Percentiles rank a stretch among this genome's conserved stretches.
Evolutionary conservation across 2,329 filamentous ascomycete species (phyloP).

Genomic region (Geosmithia flava): DNA sequence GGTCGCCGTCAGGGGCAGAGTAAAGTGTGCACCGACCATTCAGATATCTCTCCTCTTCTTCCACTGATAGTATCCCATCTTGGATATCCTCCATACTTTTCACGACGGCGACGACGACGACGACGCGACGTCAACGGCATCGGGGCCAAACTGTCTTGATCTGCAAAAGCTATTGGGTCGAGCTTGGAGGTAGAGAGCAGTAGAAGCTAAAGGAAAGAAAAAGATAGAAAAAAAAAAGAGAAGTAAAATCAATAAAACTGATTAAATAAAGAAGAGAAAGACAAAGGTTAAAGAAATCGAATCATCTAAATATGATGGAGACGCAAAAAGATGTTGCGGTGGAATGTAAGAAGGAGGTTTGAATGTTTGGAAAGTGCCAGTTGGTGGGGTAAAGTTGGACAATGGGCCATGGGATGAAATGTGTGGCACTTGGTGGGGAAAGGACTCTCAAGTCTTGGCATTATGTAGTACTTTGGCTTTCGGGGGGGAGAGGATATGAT

Average conservation of each 20-base stretch:
- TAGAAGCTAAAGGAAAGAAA: background rate
- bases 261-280: background rate
- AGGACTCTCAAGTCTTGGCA: background rate
- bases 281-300: background rate
- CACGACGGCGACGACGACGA: conserved; percentile 8
- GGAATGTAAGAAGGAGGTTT: background rate
- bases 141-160: conserved; percentile 11
- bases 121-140: conserved; percentile 19
- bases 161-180: too few relatives aligned
- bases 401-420: background rate
- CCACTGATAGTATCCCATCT: conserved; percentile 46
- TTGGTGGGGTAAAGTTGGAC: background rate
- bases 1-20: background rate
- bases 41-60: conserved; percentile 84
- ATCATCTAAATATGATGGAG: too few relatives aligned
- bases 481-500: too few relatives aligned
- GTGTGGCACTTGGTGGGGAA: background rate
- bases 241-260: background rate
- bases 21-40: conserved; percentile 41
- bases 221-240: background rate
- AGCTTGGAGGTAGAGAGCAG: background rate
- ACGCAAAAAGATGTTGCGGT: background rate
- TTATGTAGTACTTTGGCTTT: too few relatives aligned
- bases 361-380: background rate
- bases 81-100: conserved; percentile 51